A percentile compares a stretch with the other conserved stretches of the same genome.
Conservation (phyloP, 2,329 filamentous ascomycete species). For the Parastagonospora avenae region DNA sequence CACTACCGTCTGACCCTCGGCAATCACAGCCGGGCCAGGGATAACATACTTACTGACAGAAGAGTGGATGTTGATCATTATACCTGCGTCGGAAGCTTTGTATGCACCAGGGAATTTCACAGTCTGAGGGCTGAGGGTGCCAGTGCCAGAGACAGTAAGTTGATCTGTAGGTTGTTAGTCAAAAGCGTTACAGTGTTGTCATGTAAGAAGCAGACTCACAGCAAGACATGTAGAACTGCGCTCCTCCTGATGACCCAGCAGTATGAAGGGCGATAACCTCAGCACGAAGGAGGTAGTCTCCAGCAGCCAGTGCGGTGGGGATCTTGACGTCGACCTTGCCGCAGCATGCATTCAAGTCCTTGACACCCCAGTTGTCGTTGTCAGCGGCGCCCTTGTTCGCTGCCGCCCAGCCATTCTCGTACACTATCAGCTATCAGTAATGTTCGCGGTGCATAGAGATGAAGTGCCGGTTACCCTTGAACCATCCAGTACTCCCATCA, state of each 20-base stretch:
- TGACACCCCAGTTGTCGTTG: constrained; percentile 31
- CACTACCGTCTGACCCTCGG: constrained; percentile 16
- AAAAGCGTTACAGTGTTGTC: constrained; percentile 30
- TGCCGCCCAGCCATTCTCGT: constrained; percentile 42
- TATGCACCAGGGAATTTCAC: constrained; percentile 36
- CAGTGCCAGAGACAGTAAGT: constrained; percentile 28
- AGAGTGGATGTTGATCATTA: constrained; percentile 35
- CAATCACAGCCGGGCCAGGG: constrained; percentile 49
- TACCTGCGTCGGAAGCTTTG: constrained; percentile 26
- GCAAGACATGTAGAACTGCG: constrained; percentile 54
- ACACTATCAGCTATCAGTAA: constrained; percentile 20
- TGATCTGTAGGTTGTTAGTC: constrained; percentile 24
- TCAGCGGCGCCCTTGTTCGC: constrained; percentile 30
- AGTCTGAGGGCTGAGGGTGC: constrained; percentile 18
- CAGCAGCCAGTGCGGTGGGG: constrained; percentile 20
- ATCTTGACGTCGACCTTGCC: constrained; percentile 27
- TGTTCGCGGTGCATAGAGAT: constrained; percentile 21
- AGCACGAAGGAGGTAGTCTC: constrained; percentile 36
- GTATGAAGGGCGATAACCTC: constrained; percentile 48
- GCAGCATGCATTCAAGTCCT: constrained; percentile 35
- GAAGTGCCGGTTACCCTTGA: constrained; percentile 29
- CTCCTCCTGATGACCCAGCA: constrained; percentile 48
- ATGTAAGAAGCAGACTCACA: constrained; percentile 7
- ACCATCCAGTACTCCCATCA: constrained; percentile 33
- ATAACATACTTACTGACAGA: constrained; percentile 48